Percentiles rank a stretch among this genome's conserved stretches.
These are phyloP conservation scores for Prototheca cutis DNA, from an alignment of 163 green algal genomes.

Conservation along the genomic window DNA sequence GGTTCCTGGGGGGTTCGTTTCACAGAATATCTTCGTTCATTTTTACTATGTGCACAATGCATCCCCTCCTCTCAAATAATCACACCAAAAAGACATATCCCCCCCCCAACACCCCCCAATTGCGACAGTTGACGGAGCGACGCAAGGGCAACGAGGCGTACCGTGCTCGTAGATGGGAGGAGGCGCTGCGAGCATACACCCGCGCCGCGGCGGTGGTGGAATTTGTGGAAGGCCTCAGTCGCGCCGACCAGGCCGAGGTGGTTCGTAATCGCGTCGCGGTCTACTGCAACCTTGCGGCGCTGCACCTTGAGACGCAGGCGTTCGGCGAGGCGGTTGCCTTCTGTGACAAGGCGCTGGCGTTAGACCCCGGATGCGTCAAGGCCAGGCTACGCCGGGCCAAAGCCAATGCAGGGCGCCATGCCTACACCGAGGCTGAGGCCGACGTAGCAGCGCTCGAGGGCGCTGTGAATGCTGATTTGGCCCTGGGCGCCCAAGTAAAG, in stretches of 20 bases:
- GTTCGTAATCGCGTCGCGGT: constrained; percentile 34
- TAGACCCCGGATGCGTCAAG: constrained; percentile 29
- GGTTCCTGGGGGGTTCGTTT: no score
- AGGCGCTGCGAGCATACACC: constrained; percentile 39
- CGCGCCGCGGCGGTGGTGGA: constrained; percentile 35
- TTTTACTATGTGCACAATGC: no score
- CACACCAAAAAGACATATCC: no score
- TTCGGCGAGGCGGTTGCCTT: constrained; percentile 21
- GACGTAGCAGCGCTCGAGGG: constrained; percentile 2
- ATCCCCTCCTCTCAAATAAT: no score
- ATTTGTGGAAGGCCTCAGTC: constrained; percentile 27
- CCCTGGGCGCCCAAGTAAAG: background rate
- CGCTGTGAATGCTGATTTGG: no score
- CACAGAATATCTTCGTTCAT: no score
- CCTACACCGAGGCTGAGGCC: constrained; percentile 21
- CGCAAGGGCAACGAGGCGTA: constrained; percentile 42
- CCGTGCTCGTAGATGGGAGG: constrained; percentile 12
- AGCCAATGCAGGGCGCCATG: constrained; percentile 24
- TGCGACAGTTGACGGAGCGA: constrained; percentile 32
- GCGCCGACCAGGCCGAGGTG: constrained; percentile 42
- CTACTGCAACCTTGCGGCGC: constrained; percentile 43
- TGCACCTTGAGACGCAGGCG: constrained; percentile 29
- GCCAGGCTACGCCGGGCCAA: constrained; percentile 32
- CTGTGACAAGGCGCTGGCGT: constrained; percentile 29
- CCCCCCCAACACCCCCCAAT: background rate